These are phyloP conservation scores for Candida parachauliodes DNA, from an alignment of 805 yeast genomes.

Conservation along the genomic window DNA sequence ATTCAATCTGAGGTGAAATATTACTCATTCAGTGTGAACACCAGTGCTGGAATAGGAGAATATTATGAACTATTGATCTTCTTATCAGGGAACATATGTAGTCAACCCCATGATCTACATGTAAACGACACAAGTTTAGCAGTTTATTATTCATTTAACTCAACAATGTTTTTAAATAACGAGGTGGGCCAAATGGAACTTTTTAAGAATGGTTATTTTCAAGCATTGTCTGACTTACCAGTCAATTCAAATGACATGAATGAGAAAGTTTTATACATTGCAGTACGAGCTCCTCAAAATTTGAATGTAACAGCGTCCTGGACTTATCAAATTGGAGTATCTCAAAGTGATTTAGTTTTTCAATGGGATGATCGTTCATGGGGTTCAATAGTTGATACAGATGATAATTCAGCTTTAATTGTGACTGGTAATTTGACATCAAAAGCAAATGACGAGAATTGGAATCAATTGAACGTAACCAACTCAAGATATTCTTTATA, in stretches of 20 bases:
- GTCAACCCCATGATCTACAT: slow-evolving; percentile 24
- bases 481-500: slow-evolving; percentile 35
- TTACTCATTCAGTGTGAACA: slow-evolving; percentile 43
- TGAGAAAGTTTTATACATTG: slow-evolving; percentile 28
- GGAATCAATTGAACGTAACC: slow-evolving; percentile 18
- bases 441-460: slow-evolving; percentile 10
- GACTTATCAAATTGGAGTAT: slow-evolving; percentile 65
- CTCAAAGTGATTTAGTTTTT: slow-evolving; percentile 58
- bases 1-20: slow-evolving; percentile 36
- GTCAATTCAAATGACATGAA: slow-evolving; percentile 8
- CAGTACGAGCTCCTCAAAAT: slow-evolving; percentile 40
- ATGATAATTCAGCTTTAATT: slow-evolving; percentile 61
- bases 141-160: slow-evolving; percentile 38
- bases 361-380: slow-evolving; percentile 65
- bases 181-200: slow-evolving; percentile 26
- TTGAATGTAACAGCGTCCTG: slow-evolving; percentile 40
- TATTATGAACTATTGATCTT: slow-evolving; percentile 47
- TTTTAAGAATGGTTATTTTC: slow-evolving; percentile 35
- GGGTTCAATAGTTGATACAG: slow-evolving; percentile 64
- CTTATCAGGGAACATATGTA: slow-evolving; percentile 50
- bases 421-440: slow-evolving; percentile 52
- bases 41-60: slow-evolving; percentile 42
- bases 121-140: slow-evolving; percentile 26
- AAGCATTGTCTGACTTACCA: slow-evolving; percentile 36
- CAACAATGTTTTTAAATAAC: slow-evolving; percentile 27